Evolutionary conservation across 2,329 filamentous ascomycete genomes (phyloP), one percentile per base, ranked within the genome.

Genomic region (Karstenula rhodostoma): DNA sequence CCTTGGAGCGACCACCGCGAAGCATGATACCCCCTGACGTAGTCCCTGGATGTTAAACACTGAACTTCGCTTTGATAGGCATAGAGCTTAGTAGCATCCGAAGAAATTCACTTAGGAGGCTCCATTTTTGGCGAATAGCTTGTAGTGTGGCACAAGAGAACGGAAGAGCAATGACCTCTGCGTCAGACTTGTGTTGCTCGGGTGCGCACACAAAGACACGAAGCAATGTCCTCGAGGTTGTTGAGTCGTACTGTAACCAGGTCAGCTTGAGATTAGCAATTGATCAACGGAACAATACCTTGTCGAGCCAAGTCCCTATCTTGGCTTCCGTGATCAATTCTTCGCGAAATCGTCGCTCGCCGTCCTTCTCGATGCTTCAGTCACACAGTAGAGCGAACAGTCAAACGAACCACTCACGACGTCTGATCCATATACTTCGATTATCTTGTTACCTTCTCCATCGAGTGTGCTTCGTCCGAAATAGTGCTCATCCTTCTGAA

Each of bases 191-290:
- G 8, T 50, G 47, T 10, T 50, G 25, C 27, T 50, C 47, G 4
- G 47, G 47, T 35, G 47, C 47, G n/a, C 47, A 50, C 1, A 50
- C 47, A 27, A 50, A 50, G 29, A 50, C 47, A 15, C 47, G 47
- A 33, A 50, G 27, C n/a, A 50, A 9, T 15, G 47, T 27, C 17
- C 19, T 50, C 29, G 29, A 17, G 9, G 15, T 22, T 22, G 15
- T 27, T 10, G 47, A 12, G 19, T 50, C 29, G 19, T 50, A 50
- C 47, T 50, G 15, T 35, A 2, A 4, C 13, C 15, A 4, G n/a
- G 7, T 33, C 17, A 33, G 29, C 9, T 33, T 17, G 12, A 22
- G 10, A 5, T 5, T 5, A 12, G 15, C 4, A 33, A 13, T 12
- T 17, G 10, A 9, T 12, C 12, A 4, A 13, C 12, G 13, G 9